Percentiles rank a stretch among this genome's conserved stretches.
These are phyloP conservation scores for Sordariomycetes sp. DNA, from an alignment of 2,329 filamentous ascomycete genomes.

Conservation along the genomic window DNA sequence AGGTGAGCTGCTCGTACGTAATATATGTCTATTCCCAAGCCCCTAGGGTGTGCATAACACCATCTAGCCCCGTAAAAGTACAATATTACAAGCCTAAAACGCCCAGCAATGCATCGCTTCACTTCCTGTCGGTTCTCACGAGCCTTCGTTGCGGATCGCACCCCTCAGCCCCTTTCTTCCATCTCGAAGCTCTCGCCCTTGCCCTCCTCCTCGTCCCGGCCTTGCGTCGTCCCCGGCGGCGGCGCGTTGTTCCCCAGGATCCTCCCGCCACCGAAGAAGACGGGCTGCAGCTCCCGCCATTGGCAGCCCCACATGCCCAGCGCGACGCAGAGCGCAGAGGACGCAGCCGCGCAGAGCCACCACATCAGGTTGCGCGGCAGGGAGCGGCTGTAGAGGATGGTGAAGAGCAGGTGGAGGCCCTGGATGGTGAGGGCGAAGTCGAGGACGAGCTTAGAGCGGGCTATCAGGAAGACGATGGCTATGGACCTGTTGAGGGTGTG, in stretches of 20 bases:
- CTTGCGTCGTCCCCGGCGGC: conserved; percentile 7
- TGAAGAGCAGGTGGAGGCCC: conserved; percentile 69
- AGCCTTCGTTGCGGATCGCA: no score
- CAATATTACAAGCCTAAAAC: conserved; percentile 12
- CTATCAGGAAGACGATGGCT: conserved; percentile 73
- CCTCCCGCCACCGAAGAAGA: conserved; percentile 65
- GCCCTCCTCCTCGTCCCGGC: conserved; percentile 30
- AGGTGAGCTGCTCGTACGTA: no score
- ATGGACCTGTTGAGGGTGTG: conserved; percentile 52
- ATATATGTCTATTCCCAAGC: no score
- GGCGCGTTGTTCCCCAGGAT: conserved; percentile 19
- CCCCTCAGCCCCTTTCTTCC: conserved; percentile 42
- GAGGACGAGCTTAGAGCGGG: conserved; percentile 85
- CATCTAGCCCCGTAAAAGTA: no score
- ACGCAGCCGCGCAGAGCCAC: conserved; percentile 59
- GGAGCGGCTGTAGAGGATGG: conserved; percentile 67
- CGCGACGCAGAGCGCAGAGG: conserved; percentile 35
- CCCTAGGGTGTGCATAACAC: no score
- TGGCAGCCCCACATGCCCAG: conserved; percentile 86
- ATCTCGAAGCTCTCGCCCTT: no score
- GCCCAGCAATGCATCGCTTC: conserved; percentile 26
- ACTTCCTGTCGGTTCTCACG: no score
- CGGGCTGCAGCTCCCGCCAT: conserved; percentile 81
- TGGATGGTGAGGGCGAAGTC: conserved; percentile 91
- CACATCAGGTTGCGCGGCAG: conserved; percentile 75